Evolutionary conservation across 2,329 filamentous ascomycete genomes (phyloP).

Genomic region (Furcasterigmium sp.): DNA sequence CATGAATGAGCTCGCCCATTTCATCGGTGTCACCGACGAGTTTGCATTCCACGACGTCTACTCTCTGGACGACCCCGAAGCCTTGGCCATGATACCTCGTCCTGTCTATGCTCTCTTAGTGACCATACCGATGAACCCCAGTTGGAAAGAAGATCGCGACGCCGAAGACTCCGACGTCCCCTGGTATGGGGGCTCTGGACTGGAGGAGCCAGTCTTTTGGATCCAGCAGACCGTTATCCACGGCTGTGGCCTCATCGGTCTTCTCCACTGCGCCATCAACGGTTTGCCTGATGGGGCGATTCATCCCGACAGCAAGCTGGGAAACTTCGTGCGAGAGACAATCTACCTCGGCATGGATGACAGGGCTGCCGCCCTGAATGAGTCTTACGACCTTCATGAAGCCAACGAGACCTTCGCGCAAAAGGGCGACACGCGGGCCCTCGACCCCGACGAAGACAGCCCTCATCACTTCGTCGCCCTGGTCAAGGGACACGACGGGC

Average conservation of each 20-base stretch:
- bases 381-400: no score
- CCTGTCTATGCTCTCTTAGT: constrained; percentile 73
- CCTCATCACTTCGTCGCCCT: no score
- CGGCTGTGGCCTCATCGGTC: constrained; percentile 76
- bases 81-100: constrained; percentile 72
- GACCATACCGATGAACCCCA: constrained; percentile 57
- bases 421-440: no score
- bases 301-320: no score
- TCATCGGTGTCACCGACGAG: constrained; percentile 62
- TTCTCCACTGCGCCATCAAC: no score
- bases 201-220: constrained; percentile 66
- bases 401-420: no score
- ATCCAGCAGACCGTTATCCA: constrained; percentile 82
- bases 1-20: constrained; percentile 66
- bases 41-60: constrained; percentile 79
- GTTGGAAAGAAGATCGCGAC: constrained; percentile 39
- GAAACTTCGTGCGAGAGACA: no score
- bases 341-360: no score
- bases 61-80: constrained; percentile 69
- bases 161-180: constrained; percentile 9
- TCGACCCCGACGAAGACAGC: no score
- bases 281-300: no score
- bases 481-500: no score
- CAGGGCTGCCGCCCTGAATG: no score
- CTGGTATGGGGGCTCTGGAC: constrained; percentile 22